A percentile compares a stretch with the other conserved stretches of the same genome.
Conservation (phyloP, 2,329 filamentous ascomycete species). For the Lasiodiplodia gonubiensis region DNA sequence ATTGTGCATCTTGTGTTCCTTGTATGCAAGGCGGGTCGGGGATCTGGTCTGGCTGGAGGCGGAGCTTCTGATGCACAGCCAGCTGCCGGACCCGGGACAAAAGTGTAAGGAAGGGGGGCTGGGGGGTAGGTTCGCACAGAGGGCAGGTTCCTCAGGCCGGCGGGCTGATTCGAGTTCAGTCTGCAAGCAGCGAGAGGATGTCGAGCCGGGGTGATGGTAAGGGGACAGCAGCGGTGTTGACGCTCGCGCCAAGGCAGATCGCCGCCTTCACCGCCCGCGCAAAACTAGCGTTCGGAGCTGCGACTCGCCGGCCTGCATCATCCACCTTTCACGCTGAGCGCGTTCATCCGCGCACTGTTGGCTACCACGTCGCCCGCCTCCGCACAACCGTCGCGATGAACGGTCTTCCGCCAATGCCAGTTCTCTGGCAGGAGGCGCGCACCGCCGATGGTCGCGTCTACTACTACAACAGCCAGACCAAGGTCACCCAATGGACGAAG, state of each 20-base stretch:
- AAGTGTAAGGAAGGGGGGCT: not conserved
- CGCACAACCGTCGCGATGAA: constrained; percentile 59
- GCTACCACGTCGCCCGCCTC: not conserved
- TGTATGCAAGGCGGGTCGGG: constrained; percentile 15
- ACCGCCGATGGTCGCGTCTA: constrained; percentile 84
- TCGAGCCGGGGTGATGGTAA: constrained; percentile 13
- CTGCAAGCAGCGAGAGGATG: constrained; percentile 16
- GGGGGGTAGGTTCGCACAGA: not conserved
- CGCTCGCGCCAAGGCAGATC: constrained; percentile 21
- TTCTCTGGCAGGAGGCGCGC: constrained; percentile 79
- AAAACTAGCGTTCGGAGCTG: constrained; percentile 15
- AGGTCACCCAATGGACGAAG: constrained; percentile 92
- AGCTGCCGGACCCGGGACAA: not conserved
- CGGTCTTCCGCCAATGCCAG: constrained; percentile 58
- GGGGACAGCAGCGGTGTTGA: constrained; percentile 22
- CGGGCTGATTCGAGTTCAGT: constrained; percentile 2
- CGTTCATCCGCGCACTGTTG: not conserved
- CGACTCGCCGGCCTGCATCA: not conserved
- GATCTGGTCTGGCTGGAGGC: not conserved
- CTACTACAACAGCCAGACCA: constrained; percentile 87
- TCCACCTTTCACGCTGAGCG: not conserved
- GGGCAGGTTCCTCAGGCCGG: constrained; percentile 8
- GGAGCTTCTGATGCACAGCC: not conserved
- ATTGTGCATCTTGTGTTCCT: constrained; percentile 21
- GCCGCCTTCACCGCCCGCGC: constrained; percentile 22